These are phyloP conservation scores for Anthracocystis walkeri DNA, from an alignment of 1,284 basidiomycete genomes.

Conservation along the genomic window DNA sequence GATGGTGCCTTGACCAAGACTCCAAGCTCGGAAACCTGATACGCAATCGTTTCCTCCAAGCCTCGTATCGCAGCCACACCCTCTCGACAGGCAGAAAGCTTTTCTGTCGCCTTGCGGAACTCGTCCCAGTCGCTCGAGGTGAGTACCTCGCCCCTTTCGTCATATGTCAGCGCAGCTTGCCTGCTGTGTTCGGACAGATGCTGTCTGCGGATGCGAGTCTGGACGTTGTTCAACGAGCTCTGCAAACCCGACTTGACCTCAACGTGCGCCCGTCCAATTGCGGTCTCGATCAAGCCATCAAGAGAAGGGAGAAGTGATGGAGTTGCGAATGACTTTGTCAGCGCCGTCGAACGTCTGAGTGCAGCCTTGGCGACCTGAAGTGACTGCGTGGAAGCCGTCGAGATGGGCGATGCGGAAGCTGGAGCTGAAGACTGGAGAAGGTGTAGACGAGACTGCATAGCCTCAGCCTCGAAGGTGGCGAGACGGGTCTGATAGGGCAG, in stretches of 20 bases:
- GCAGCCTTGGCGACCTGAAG: slow-evolving; percentile 24
- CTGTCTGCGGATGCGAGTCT: slow-evolving; percentile 25
- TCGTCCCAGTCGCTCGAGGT: slow-evolving; percentile 40
- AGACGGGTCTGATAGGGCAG: slow-evolving; percentile 41
- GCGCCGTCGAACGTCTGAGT: slow-evolving; percentile 14
- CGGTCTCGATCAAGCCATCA: slow-evolving; percentile 22
- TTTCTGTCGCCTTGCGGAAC: slow-evolving; percentile 36
- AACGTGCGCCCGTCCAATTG: neutral
- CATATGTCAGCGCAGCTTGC: slow-evolving; percentile 27
- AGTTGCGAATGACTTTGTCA: slow-evolving; percentile 42
- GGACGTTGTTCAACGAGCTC: slow-evolving; percentile 4
- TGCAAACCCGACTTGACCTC: slow-evolving; percentile 16
- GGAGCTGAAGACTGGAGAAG: slow-evolving; percentile 15
- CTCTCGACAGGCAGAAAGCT: slow-evolving; percentile 33
- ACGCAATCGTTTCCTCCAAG: slow-evolving; percentile 35
- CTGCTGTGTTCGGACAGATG: slow-evolving; percentile 19
- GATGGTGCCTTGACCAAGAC: slow-evolving; percentile 11
- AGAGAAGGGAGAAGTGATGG: slow-evolving; percentile 23
- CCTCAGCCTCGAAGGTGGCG: slow-evolving; percentile 38
- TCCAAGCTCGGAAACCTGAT: slow-evolving; percentile 37
- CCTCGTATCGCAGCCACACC: slow-evolving; percentile 15
- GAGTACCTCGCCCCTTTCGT: slow-evolving; percentile 41
- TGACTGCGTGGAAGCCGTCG: slow-evolving; percentile 23
- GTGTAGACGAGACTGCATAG: slow-evolving; percentile 35
- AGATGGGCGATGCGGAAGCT: slow-evolving; percentile 1